phyloP scores from a whole-genome alignment of 2,329 filamentous ascomycete species.

The Verruconis gallopava region DNA sequence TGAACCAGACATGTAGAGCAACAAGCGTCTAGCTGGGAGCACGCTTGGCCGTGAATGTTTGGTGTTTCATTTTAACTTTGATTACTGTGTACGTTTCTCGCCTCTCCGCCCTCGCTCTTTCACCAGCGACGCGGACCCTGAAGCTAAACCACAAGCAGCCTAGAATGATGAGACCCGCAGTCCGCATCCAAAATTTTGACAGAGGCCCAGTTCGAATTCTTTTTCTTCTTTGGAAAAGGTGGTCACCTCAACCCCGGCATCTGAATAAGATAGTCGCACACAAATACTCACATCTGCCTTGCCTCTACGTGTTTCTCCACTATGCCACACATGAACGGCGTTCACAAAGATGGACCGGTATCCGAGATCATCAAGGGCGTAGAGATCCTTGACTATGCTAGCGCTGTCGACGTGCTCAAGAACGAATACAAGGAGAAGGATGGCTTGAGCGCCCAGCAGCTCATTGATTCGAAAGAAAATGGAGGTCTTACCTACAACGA shows the following conservation, averaged over 20 bases:
- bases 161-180: too few relatives aligned
- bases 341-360: conserved; percentile 27
- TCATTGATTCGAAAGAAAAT: conserved; percentile 83
- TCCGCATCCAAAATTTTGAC: too few relatives aligned
- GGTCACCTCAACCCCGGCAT: conserved; percentile 38
- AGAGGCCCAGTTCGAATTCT: too few relatives aligned
- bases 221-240: conserved; percentile 36
- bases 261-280: conserved; percentile 30
- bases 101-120: too few relatives aligned
- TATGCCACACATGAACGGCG: conserved; percentile 63
- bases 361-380: conserved; percentile 15
- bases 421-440: conserved; percentile 64
- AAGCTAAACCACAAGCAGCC: too few relatives aligned
- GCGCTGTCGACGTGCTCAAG: conserved; percentile 67
- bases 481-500: conserved; percentile 98
- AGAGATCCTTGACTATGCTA: conserved; percentile 57
- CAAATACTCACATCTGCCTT: conserved; percentile 5
- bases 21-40: too few relatives aligned
- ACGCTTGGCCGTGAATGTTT: too few relatives aligned
- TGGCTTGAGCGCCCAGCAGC: conserved; percentile 73
- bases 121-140: too few relatives aligned
- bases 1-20: too few relatives aligned
- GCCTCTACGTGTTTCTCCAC: not conserved
- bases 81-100: too few relatives aligned
- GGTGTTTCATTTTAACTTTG: too few relatives aligned